Percentiles rank a stretch among this genome's conserved stretches.
These are phyloP conservation scores for Trametes pubescens DNA, from an alignment of 1,284 basidiomycete genomes.

Conservation along the genomic window DNA sequence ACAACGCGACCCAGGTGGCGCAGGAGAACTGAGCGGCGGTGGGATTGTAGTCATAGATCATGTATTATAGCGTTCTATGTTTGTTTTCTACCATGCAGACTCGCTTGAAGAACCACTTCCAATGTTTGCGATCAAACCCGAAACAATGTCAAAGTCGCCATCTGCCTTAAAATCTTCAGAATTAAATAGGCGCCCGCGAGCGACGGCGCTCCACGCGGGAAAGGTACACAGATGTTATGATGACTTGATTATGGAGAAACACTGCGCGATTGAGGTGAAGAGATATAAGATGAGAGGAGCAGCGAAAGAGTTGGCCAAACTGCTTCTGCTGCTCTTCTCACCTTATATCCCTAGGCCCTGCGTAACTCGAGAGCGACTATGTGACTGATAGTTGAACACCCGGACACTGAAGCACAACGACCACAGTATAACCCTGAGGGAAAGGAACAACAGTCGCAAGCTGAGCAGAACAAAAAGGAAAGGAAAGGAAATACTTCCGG, in stretches of 20 bases:
- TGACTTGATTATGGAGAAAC: not conserved
- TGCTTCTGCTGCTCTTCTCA: no score
- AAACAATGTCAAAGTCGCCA: not conserved
- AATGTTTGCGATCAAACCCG: not conserved
- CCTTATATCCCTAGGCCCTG: no score
- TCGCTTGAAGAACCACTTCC: not conserved
- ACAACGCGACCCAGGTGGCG: constrained; percentile 41
- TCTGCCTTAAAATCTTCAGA: not conserved
- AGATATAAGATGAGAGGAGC: no score
- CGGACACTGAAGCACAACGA: no score
- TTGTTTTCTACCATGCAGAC: not conserved
- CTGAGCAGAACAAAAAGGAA: no score
- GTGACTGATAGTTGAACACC: no score
- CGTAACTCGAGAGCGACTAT: no score
- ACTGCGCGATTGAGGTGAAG: not conserved
- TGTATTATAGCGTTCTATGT: constrained; percentile 5
- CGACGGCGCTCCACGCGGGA: not conserved
- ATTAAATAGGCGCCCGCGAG: not conserved
- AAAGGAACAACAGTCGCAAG: no score
- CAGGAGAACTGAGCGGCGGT: constrained; percentile 20
- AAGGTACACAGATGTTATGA: not conserved
- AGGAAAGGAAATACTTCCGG: no score
- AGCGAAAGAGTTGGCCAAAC: no score
- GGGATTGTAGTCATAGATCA: not conserved
- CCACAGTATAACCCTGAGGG: no score